phyloP scores from a whole-genome alignment of 805 yeast genomes.

The Komagataella pseudopastoris region DNA sequence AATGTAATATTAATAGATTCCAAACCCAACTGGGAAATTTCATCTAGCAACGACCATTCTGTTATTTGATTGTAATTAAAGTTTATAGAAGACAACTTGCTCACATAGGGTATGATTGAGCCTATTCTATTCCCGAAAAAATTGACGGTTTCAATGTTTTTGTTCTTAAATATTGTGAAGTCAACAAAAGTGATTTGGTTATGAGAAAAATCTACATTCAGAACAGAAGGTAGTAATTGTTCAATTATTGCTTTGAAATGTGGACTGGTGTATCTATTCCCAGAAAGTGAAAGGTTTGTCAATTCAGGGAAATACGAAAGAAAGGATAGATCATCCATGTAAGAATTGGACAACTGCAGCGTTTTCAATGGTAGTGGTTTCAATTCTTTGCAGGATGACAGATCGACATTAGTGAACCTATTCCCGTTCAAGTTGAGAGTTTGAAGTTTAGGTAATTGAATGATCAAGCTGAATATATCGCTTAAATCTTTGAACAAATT shows the following conservation, averaged over 20 bases:
- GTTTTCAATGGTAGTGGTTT: not conserved
- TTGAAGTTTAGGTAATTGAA: constrained; percentile 21
- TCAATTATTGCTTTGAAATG: not conserved
- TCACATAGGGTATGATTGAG: not conserved
- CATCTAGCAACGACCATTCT: not conserved
- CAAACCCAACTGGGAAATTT: constrained; percentile 17
- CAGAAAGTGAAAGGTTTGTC: not conserved
- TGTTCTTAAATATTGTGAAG: constrained; percentile 4
- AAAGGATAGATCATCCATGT: not conserved
- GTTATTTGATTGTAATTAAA: constrained; percentile 13
- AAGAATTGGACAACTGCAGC: not conserved
- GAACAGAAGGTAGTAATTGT: not conserved
- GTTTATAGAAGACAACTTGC: not conserved
- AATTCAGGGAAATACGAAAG: not conserved
- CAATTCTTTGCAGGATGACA: not conserved
- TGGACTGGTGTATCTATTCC: not conserved
- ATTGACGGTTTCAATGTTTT: constrained; percentile 13
- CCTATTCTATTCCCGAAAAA: constrained; percentile 19
- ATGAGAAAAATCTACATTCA: constrained; percentile 17
- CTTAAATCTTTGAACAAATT: constrained; percentile 35
- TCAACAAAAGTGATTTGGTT: constrained; percentile 4
- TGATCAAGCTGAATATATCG: constrained; percentile 23
- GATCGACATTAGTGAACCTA: constrained; percentile 15
- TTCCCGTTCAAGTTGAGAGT: constrained; percentile 43
- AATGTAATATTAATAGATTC: constrained; percentile 30